phyloP scores from a whole-genome alignment of 1,284 basidiomycete genomes.

The Ceratobasidium sp. region DNA sequence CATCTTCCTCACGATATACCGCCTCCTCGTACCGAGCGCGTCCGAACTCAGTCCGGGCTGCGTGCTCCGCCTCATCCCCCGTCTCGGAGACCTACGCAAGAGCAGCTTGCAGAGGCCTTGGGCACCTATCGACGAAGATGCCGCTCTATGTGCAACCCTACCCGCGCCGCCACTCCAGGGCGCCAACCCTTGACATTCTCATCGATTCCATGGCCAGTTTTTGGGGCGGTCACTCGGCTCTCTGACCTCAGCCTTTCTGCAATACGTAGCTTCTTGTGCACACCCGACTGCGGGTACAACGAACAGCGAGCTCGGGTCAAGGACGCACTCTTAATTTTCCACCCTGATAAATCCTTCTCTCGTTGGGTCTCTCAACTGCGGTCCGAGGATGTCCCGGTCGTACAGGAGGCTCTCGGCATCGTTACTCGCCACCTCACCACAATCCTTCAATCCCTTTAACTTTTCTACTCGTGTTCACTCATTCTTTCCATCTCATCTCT shows the following conservation, averaged over 20 bases:
- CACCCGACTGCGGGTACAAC: conserved; percentile 17
- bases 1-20: conserved; percentile 12
- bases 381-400: conserved; percentile 12
- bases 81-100: conserved; percentile 17
- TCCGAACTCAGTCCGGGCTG: conserved; percentile 14
- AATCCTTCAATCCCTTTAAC: conserved; percentile 30
- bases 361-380: conserved; percentile 34
- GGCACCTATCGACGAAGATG: conserved; percentile 39
- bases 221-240: conserved; percentile 33
- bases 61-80: conserved; percentile 41
- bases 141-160: conserved; percentile 24
- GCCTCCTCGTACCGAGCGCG: conserved; percentile 15
- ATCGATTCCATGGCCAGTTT: conserved; percentile 44
- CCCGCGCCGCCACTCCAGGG: conserved; percentile 9
- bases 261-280: conserved; percentile 30
- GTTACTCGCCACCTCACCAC: conserved; percentile 36
- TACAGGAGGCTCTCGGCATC: conserved; percentile 14
- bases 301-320: conserved; percentile 41
- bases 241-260: conserved; percentile 27
- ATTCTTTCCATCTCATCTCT: conserved; percentile 1
- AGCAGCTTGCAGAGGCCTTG: conserved; percentile 31
- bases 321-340: conserved; percentile 39
- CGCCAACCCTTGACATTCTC: conserved; percentile 33
- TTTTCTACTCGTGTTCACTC: neutral
- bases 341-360: conserved; percentile 39